Percentiles rank a stretch among this genome's conserved stretches.
Conservation (phyloP, 768 basidiomycete species). For the Cystofilobasidium macerans region DNA sequence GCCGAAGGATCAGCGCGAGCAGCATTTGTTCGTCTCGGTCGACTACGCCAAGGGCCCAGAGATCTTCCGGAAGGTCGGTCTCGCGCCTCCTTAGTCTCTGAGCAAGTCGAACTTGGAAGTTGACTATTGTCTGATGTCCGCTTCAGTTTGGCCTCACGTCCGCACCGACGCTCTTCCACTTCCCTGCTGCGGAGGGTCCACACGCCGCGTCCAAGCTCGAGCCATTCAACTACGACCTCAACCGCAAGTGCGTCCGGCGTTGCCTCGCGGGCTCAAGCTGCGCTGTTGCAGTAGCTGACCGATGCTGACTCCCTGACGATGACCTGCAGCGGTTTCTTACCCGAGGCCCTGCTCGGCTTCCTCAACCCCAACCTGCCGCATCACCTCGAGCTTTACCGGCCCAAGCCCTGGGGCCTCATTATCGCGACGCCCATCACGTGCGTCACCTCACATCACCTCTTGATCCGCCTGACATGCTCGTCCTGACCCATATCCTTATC, state of each 20-base stretch:
- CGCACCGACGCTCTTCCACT: slow-evolving; percentile 73
- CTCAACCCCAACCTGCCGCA: slow-evolving; percentile 64
- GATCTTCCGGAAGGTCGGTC: slow-evolving; percentile 65
- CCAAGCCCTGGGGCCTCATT: slow-evolving; percentile 31
- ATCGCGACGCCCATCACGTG: slow-evolving; percentile 19
- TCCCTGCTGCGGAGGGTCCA: slow-evolving; percentile 61
- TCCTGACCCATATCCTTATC: too few species aligned
- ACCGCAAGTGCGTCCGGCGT: slow-evolving; percentile 26
- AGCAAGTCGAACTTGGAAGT: background rate
- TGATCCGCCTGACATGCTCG: slow-evolving; percentile 50
- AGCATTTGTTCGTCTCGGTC: slow-evolving; percentile 82
- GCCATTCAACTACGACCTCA: slow-evolving; percentile 53
- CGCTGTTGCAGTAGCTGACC: background rate
- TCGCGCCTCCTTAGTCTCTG: background rate
- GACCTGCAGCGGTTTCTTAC: slow-evolving; percentile 61
- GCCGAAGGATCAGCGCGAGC: slow-evolving; percentile 52
- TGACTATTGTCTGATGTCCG: background rate
- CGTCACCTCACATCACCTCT: slow-evolving; percentile 40
- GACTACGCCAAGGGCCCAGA: slow-evolving; percentile 70
- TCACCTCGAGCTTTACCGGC: slow-evolving; percentile 60
- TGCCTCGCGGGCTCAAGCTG: background rate
- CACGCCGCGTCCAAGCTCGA: slow-evolving; percentile 49
- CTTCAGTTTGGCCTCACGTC: slow-evolving; percentile 64
- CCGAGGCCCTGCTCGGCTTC: slow-evolving; percentile 62
- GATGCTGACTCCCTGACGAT: background rate